Percentiles rank a stretch among this genome's conserved stretches.
Evolutionary conservation across 345 rosid genomes (phyloP).

Genomic region (Luvunga scandens): DNA sequence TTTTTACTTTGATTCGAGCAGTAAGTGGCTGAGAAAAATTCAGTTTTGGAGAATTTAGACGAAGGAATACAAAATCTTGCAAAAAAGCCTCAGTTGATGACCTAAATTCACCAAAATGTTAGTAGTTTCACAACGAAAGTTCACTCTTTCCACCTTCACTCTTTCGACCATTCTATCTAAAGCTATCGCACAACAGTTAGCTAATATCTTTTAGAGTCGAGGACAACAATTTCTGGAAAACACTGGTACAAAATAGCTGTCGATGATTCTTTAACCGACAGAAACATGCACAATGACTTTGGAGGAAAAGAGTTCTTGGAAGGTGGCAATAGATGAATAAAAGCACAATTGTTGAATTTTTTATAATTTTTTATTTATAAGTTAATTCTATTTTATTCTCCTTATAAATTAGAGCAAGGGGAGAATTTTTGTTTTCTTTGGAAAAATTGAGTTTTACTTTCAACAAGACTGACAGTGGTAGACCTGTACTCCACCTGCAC

Average conservation of each 20-base stretch:
- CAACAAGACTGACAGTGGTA: constrained; percentile 32
- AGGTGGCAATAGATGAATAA: not conserved
- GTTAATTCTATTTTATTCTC: not conserved
- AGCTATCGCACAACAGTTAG: not conserved
- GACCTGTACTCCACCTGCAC: constrained; percentile 51
- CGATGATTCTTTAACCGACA: not conserved
- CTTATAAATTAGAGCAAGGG: not conserved
- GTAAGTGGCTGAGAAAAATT: not conserved
- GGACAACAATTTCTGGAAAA: not conserved
- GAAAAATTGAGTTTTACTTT: constrained; percentile 26
- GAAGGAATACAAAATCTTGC: not conserved
- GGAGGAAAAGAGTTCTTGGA: not conserved
- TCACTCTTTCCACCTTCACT: not conserved
- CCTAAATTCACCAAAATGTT: not conserved
- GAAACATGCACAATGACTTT: not conserved
- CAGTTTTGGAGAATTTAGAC: not conserved
- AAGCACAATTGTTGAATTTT: not conserved
- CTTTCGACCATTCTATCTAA: too few relatives aligned
- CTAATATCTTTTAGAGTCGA: not conserved
- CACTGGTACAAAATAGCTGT: not conserved
- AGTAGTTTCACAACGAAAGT: not conserved
- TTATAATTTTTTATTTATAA: not conserved
- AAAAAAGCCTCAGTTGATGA: not conserved
- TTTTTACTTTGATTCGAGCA: not conserved
- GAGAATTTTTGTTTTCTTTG: not conserved